These are phyloP conservation scores for Aureobasidium pullulans DNA, from an alignment of 2,329 filamentous ascomycete genomes.

Conservation along the genomic window DNA sequence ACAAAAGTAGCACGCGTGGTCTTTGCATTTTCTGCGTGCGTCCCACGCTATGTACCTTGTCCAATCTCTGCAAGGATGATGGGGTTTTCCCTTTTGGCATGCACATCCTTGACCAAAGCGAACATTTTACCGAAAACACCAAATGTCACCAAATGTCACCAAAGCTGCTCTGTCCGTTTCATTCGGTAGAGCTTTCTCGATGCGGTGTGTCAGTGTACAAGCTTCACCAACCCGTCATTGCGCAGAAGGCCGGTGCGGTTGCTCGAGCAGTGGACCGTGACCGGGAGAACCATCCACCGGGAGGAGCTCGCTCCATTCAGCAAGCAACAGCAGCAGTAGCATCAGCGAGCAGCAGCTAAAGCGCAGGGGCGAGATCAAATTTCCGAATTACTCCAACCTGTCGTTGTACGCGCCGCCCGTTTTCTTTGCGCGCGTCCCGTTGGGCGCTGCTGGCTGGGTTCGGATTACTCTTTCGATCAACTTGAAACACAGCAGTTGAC, in stretches of 20 bases:
- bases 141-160: too few species aligned
- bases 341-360: background rate
- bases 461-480: slow-evolving; percentile 9
- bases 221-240: background rate
- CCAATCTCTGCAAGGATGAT: slow-evolving; percentile 7
- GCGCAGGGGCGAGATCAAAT: slow-evolving; percentile 9
- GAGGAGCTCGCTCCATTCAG: background rate
- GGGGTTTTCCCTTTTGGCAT: background rate
- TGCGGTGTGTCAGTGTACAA: background rate
- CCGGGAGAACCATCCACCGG: background rate
- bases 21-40: slow-evolving; percentile 2
- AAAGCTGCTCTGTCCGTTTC: background rate
- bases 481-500: slow-evolving; percentile 11
- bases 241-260: slow-evolving; percentile 10
- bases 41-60: slow-evolving; percentile 4
- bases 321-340: background rate
- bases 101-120: slow-evolving; percentile 8
- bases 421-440: slow-evolving; percentile 6
- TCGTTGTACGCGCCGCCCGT: slow-evolving; percentile 3
- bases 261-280: slow-evolving; percentile 5
- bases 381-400: slow-evolving; percentile 3
- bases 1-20: slow-evolving; percentile 6
- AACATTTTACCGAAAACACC: background rate
- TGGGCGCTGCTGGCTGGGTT: background rate
- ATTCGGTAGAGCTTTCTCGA: background rate